Conservation (phyloP, 2,329 filamentous ascomycete species). For the Neopestalotiopsis sp. region DNA sequence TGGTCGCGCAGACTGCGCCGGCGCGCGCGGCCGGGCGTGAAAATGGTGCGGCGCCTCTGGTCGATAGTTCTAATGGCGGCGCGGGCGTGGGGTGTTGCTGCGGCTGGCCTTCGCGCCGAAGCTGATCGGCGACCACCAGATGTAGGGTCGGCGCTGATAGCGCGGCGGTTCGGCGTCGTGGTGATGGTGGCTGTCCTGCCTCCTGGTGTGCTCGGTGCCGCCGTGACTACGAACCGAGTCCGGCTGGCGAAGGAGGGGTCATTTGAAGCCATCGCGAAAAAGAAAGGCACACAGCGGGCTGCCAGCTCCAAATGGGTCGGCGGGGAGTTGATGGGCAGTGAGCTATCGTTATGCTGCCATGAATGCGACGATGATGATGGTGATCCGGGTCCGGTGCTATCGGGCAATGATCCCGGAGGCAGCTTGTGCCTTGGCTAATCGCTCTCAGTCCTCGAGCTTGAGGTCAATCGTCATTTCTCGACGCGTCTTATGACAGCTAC, state of each 20-base stretch:
- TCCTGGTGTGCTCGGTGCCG: constrained; percentile 31
- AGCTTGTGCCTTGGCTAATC: background rate
- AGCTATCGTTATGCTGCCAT: background rate
- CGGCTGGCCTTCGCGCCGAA: constrained; percentile 48
- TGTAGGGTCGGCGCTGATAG: constrained; percentile 41
- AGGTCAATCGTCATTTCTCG: background rate
- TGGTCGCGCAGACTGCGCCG: constrained; percentile 63
- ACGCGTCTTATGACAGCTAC: background rate
- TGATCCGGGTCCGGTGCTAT: background rate
- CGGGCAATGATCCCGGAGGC: too few species aligned
- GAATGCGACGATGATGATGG: background rate
- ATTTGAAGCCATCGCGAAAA: constrained; percentile 17
- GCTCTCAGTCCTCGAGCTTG: background rate
- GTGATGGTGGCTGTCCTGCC: constrained; percentile 18
- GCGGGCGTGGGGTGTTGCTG: constrained; percentile 64
- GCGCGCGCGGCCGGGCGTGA: constrained; percentile 64
- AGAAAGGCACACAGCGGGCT: background rate
- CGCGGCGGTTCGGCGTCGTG: constrained; percentile 38
- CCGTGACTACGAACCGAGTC: constrained; percentile 23
- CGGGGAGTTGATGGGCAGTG: background rate
- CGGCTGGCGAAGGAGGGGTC: constrained; percentile 16
- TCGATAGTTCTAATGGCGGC: constrained; percentile 64
- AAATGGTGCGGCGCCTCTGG: constrained; percentile 61
- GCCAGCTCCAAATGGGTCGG: too few species aligned
- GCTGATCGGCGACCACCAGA: constrained; percentile 48